Conservation (phyloP, 208 protist genomes). For the Trypanosomatidae sp. region DNA sequence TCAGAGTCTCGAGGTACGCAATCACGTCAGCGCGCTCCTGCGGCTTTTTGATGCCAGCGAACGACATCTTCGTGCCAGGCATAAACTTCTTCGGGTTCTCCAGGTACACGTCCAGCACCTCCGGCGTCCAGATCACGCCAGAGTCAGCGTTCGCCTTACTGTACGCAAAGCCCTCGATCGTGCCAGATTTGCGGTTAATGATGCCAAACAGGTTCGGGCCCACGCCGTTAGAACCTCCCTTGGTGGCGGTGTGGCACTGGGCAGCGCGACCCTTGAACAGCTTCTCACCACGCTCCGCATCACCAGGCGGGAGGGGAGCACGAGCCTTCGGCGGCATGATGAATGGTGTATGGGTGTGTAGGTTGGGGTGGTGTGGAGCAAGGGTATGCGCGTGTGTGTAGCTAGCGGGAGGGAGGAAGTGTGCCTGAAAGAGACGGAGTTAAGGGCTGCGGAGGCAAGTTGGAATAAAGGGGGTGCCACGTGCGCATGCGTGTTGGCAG, state of each 20-base stretch:
- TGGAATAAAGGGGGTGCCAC: neutral
- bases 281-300: slow-evolving; percentile 86
- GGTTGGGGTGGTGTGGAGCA: slow-evolving; percentile 5
- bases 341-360: slow-evolving; percentile 4
- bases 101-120: slow-evolving; percentile 95
- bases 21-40: slow-evolving; percentile 95
- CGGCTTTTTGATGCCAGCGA: slow-evolving; percentile 94
- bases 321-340: slow-evolving; percentile 74
- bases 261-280: slow-evolving; percentile 94
- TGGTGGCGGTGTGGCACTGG: slow-evolving; percentile 92
- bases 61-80: slow-evolving; percentile 98
- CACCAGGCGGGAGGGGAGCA: slow-evolving; percentile 72
- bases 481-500: neutral
- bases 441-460: neutral
- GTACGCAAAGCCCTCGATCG: slow-evolving; percentile 93
- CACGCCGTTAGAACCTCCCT: slow-evolving; percentile 91
- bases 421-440: neutral
- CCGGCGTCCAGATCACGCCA: slow-evolving; percentile 92
- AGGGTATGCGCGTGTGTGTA: neutral
- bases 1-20: slow-evolving; percentile 90
- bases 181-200: slow-evolving; percentile 91
- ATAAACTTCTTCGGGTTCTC: slow-evolving; percentile 98
- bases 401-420: neutral
- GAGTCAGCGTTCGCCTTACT: slow-evolving; percentile 94
- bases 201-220: slow-evolving; percentile 94